phyloP scores from a whole-genome alignment of 2,329 filamentous ascomycete genomes.

The Trichoderma sp. region DNA sequence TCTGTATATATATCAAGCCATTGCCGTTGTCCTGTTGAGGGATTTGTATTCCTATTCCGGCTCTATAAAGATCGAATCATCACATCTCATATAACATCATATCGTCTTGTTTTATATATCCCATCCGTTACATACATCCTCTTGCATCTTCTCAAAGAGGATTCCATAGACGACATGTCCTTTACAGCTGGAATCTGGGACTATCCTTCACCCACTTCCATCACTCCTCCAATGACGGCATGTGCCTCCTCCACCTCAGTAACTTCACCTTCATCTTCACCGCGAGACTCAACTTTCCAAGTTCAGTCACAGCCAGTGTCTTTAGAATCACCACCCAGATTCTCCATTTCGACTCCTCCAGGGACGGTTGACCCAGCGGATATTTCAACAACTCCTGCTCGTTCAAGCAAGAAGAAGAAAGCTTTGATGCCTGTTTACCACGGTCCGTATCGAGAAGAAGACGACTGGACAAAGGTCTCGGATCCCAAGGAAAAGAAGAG shows the following conservation, averaged over 20 bases:
- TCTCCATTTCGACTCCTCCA: neutral
- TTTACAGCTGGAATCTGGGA: slow-evolving; percentile 20
- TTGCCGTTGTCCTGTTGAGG: neutral
- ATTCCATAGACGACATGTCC: slow-evolving; percentile 10
- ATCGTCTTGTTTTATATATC: neutral
- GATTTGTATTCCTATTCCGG: neutral
- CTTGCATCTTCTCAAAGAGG: neutral
- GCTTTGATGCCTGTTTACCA: slow-evolving; percentile 11
- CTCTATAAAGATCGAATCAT: neutral
- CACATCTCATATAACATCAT: neutral
- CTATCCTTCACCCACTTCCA: slow-evolving; percentile 6
- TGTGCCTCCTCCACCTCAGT: slow-evolving; percentile 5
- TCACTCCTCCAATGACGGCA: slow-evolving; percentile 10
- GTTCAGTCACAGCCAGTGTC: neutral
- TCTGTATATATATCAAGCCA: neutral
- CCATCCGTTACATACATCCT: neutral
- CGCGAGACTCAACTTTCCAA: neutral
- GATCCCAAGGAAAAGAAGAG: slow-evolving; percentile 37
- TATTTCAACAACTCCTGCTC: slow-evolving; percentile 2
- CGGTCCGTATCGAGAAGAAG: slow-evolving; percentile 27
- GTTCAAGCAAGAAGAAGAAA: slow-evolving; percentile 19
- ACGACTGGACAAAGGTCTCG: slow-evolving; percentile 34
- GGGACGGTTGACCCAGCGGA: neutral
- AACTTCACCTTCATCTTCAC: slow-evolving; percentile 11
- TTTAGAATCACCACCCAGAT: neutral